Evolutionary conservation across 768 basidiomycete genomes (phyloP), one percentile per base, ranked within the genome.

Genomic region (Lyophyllum semitale): DNA sequence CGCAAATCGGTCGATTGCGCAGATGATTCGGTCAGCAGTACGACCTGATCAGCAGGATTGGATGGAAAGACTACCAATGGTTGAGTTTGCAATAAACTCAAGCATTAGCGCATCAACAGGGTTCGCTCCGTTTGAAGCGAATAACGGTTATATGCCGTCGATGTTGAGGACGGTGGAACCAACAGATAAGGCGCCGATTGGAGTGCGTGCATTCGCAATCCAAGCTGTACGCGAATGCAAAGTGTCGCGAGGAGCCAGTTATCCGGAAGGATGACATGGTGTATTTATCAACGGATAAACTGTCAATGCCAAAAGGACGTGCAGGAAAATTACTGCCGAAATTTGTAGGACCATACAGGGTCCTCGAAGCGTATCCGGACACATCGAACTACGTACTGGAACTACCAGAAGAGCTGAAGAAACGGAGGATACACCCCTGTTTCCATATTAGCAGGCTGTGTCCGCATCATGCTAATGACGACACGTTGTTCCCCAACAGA

Each of bases 61-160:
- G 72, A 59, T 68, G 0, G 53, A 65, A 0, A 60, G 63, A 8
- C 8, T 74, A 0, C 71, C 70, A 2, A 47, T 72, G 46, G 63
- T 66, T 0, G 73, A 78, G 52, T 78, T 79, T 58, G 75, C 75
- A 0, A 68, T 77, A 6, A 80, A 55, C 29, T 22, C 45, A 2
- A 57, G 64, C 30, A 48, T 63, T 2, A 65, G 60, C 0, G 58
- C 45, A 12, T 59, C 71, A 0, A 78, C 75, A 0, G 58, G 64
- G n/a, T 77, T 68, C 46, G 64, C 72, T 18, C 75, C 73, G 0
- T 72, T 73, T 40, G 12, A 30, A 30, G 65, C 69, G 32, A 70
- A 70, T 46, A 9, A 48, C 2, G 67, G 68, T 2, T 64, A 63
- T 51, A 60, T 67, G 55, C 64, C 54, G 32, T 41, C 62, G 48